Evolutionary conservation across 148 eudicot genomes (phyloP), one percentile per base, ranked within the genome.

Genomic region (Camellia lanceoleosa): DNA sequence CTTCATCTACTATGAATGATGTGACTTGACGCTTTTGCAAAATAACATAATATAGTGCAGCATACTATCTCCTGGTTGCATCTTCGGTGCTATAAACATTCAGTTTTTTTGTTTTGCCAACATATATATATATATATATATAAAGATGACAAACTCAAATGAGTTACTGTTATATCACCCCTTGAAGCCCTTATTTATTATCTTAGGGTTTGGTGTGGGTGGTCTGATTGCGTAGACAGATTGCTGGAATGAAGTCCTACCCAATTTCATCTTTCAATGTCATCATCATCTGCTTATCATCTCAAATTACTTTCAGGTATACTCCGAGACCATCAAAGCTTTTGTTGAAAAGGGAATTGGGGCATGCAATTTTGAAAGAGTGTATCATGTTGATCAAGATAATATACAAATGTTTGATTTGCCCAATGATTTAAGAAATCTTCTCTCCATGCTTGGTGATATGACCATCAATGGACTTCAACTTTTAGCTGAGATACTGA

Each of bases 391-490:
- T 11, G 44, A 3, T 80, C 78, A 30, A 73, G 88, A 83, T 20
- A 75, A 74, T 47, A 62, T 80, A 49, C 62, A 76, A 16, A 68
- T 49, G 69, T 71, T 77, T 80, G 76, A 75, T 67, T 71, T 78
- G 54, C 77, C 52, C 72, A 68, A 64, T 41, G 70, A 74, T 42
- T 68, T 85, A 49, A 88, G 77, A 68, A 77, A 82, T 20, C 23
- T 88, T 74, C 82, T 78, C 70, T 75, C 79, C 42, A 58, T 87
- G 84, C 87, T 95, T 62, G 91, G 91, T 81, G 86, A 89, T 75
- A 87, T 92, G 86, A 90, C 91, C 67, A 89, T 85, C 76, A 79
- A 78, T 44, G 95, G 95, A 77, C 88, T 95, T 68, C 87, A 81
- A 74, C 67, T 41, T 73, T 78, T 95, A 59, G 89, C 87, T 18